Conservation (phyloP, 176 grass and related monocot species). For the Carex parvula region DNA sequence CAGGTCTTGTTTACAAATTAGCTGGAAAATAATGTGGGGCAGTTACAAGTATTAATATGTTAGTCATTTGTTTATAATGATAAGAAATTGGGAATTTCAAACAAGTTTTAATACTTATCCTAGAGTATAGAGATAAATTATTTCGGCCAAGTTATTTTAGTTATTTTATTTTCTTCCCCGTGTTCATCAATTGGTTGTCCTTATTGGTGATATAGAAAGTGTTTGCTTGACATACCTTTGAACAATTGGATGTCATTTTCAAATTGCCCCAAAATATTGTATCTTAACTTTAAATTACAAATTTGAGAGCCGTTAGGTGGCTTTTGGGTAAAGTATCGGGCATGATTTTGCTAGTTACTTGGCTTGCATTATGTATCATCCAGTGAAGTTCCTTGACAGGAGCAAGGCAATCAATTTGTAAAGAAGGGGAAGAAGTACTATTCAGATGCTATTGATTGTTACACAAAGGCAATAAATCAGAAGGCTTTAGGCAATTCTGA, state of each 20-base stretch:
- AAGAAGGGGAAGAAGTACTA: conserved; percentile 79
- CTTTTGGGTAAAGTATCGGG: not conserved
- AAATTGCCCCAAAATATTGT: not conserved
- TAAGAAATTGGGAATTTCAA: not conserved
- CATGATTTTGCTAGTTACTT: not conserved
- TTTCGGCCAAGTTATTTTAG: not conserved
- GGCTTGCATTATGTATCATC: conserved; percentile 1
- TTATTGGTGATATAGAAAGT: not conserved
- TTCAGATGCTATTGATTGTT: conserved; percentile 68
- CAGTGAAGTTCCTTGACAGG: conserved; percentile 34
- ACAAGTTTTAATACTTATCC: not conserved
- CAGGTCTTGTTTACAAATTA: not conserved
- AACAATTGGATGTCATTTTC: not conserved
- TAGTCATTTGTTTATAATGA: not conserved
- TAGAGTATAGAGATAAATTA: not conserved
- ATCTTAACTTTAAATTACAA: not conserved
- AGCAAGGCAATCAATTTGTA: conserved; percentile 74
- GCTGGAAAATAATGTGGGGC: not conserved
- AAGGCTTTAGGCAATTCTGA: conserved; percentile 44
- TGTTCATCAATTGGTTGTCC: not conserved
- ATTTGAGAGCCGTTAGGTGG: not conserved
- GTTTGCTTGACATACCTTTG: not conserved
- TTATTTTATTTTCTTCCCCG: not conserved
- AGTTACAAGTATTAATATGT: not conserved
- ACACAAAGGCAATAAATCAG: conserved; percentile 86